A percentile compares a stretch with the other conserved stretches of the same genome.
These are phyloP conservation scores for Penicillium concentricum DNA, from an alignment of 2,329 filamentous ascomycete species.

Conservation along the genomic window DNA sequence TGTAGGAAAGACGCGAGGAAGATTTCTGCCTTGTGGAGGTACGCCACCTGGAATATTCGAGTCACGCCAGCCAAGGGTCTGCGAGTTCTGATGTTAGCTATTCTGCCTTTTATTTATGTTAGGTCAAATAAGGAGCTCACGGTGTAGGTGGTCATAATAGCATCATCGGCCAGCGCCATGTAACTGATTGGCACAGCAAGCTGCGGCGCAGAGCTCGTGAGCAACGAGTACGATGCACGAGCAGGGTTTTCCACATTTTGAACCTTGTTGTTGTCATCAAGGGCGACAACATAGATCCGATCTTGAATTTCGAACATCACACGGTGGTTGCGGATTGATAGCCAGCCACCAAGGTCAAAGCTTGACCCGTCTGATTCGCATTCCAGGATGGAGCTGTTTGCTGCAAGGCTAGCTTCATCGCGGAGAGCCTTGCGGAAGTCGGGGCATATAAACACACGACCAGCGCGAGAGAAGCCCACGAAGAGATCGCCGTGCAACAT, in stretches of 20 bases:
- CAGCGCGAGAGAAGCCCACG: conserved; percentile 46
- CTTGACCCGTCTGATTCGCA: conserved; percentile 41
- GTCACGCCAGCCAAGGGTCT: conserved; percentile 35
- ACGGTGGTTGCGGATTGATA: conserved; percentile 44
- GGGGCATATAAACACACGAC: conserved; percentile 46
- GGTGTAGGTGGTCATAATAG: conserved; percentile 48
- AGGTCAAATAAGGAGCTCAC: conserved; percentile 19
- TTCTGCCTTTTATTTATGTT: not conserved
- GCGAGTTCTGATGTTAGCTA: conserved; percentile 11
- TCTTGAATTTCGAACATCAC: conserved; percentile 48
- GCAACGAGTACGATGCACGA: conserved; percentile 33
- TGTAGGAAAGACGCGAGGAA: conserved; percentile 38
- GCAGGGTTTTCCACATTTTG: conserved; percentile 19
- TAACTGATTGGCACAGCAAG: conserved; percentile 48
- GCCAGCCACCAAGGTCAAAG: conserved; percentile 50
- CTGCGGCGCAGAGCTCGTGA: conserved; percentile 38
- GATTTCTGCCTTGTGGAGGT: conserved; percentile 19
- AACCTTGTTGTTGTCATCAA: conserved; percentile 37
- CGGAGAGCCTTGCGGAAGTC: conserved; percentile 44
- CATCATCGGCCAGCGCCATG: conserved; percentile 50
- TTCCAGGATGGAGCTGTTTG: conserved; percentile 39
- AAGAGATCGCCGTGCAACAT: conserved; percentile 45
- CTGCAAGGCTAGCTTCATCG: conserved; percentile 23
- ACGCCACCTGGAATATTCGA: conserved; percentile 18
- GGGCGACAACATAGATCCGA: conserved; percentile 43